Conservation (phyloP, 176 grass and related monocot species). For the Avena eriantha region DNA sequence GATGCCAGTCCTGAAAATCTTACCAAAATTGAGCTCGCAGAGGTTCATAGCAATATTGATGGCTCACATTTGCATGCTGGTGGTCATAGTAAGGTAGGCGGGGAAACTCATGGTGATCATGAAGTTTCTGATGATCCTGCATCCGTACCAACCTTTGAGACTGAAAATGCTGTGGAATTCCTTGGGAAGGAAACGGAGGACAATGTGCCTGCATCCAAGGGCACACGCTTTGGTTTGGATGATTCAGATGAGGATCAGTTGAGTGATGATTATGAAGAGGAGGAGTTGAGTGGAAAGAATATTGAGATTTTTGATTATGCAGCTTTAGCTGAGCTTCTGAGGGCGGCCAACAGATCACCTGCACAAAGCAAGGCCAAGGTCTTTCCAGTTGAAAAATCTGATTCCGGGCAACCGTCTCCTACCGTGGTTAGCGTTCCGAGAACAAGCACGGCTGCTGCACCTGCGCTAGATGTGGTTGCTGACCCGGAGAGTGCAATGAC, state of each 20-base stretch:
- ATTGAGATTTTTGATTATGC: constrained; percentile 46
- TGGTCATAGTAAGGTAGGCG: not conserved
- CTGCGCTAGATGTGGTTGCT: constrained; percentile 43
- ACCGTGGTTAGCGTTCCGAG: constrained; percentile 33
- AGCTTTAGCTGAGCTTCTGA: constrained; percentile 59
- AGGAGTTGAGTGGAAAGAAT: constrained; percentile 44
- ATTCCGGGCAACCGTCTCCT: not conserved
- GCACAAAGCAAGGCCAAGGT: constrained; percentile 52
- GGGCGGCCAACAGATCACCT: constrained; percentile 42
- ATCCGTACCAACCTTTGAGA: constrained; percentile 9
- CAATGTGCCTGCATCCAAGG: constrained; percentile 38
- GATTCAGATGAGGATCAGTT: constrained; percentile 50
- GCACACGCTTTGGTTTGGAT: constrained; percentile 24
- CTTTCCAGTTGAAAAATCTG: constrained; percentile 44
- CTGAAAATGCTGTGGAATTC: not conserved
- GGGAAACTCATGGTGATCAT: constrained; percentile 2
- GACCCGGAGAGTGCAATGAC: constrained; percentile 58
- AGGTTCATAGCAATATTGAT: not conserved
- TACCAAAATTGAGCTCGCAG: not conserved
- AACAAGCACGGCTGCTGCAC: constrained; percentile 7
- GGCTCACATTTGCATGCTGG: not conserved
- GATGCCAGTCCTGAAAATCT: constrained; percentile 26
- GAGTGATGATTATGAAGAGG: constrained; percentile 39
- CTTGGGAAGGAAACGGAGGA: constrained; percentile 35
- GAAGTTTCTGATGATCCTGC: constrained; percentile 12